These are phyloP conservation scores for Marchantia polymorpha DNA, from an alignment of 225 moss, liverwort and hornwort species.

Conservation along the genomic window DNA sequence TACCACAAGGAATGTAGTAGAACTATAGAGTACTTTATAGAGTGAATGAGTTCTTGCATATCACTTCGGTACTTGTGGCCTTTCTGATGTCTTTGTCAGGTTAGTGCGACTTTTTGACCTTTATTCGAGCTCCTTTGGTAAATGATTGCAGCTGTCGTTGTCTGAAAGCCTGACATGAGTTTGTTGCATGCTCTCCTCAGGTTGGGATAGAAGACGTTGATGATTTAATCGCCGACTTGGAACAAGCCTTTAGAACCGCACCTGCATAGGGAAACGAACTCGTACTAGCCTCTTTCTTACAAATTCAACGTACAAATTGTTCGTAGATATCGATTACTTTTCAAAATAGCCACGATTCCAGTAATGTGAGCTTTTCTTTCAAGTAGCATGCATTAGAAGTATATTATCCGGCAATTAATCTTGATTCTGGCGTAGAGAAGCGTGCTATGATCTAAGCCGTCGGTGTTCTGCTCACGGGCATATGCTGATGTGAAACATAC, in stretches of 20 bases:
- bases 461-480: neutral
- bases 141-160: neutral
- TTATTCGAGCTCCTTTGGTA: neutral
- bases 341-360: neutral
- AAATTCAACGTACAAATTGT: neutral
- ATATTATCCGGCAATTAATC: neutral
- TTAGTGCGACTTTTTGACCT: neutral
- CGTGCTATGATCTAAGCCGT: neutral
- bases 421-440: too few species aligned
- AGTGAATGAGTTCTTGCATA: too few species aligned
- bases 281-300: neutral
- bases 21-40: too few species aligned
- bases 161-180: neutral
- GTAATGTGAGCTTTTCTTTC: neutral
- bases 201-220: conserved; percentile 92
- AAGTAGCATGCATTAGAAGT: neutral
- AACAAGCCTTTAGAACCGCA: conserved; percentile 50
- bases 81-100: neutral
- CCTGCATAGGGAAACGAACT: conserved; percentile 3
- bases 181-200: conserved; percentile 34
- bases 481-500: neutral
- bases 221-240: conserved; percentile 80
- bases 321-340: neutral
- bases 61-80: neutral
- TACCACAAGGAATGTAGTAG: too few species aligned